Percentiles rank a stretch among this genome's conserved stretches.
phyloP scores from a whole-genome alignment of 768 basidiomycete genomes.

The Tephrocybe sp. region DNA sequence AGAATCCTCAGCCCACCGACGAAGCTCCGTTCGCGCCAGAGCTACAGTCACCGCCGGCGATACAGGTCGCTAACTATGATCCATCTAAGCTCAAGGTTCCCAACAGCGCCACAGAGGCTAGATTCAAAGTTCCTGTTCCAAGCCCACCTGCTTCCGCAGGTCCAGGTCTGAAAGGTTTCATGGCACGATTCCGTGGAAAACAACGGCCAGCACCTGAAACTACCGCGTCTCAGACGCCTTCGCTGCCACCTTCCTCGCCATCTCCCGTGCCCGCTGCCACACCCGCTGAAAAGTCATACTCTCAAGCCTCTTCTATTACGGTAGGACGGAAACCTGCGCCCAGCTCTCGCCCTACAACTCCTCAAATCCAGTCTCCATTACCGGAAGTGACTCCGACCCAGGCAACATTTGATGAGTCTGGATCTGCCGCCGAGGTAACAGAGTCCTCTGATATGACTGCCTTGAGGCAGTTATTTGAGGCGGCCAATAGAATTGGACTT shows the following conservation, averaged over 20 bases:
- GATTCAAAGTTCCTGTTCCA: conserved; percentile 52
- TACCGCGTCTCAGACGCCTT: conserved; percentile 25
- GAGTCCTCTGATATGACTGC: conserved; percentile 29
- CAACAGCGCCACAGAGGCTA: conserved; percentile 48
- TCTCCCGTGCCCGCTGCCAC: conserved; percentile 29
- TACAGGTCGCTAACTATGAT: conserved; percentile 40
- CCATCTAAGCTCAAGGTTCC: conserved; percentile 33
- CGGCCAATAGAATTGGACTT: conserved; percentile 71
- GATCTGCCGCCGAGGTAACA: conserved; percentile 17
- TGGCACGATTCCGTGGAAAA: conserved; percentile 69
- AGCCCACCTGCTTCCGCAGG: conserved; percentile 70
- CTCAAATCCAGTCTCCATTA: background rate
- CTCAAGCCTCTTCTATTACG: conserved; percentile 19
- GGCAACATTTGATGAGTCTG: conserved; percentile 5
- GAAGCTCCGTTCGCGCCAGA: conserved; percentile 49
- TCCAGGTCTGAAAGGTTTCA: conserved; percentile 77
- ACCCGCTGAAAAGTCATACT: conserved; percentile 25
- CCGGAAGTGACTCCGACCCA: conserved; percentile 9
- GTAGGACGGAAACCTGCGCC: conserved; percentile 27
- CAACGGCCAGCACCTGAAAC: conserved; percentile 38
- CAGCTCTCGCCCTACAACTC: conserved; percentile 16
- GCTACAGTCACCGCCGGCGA: conserved; percentile 32
- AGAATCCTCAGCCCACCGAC: conserved; percentile 38
- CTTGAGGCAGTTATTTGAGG: conserved; percentile 71
- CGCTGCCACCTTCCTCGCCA: conserved; percentile 26